Base-by-base conservation (phyloP, 1,139 yeast genomes). In the Williopsis jadinii region DNA sequence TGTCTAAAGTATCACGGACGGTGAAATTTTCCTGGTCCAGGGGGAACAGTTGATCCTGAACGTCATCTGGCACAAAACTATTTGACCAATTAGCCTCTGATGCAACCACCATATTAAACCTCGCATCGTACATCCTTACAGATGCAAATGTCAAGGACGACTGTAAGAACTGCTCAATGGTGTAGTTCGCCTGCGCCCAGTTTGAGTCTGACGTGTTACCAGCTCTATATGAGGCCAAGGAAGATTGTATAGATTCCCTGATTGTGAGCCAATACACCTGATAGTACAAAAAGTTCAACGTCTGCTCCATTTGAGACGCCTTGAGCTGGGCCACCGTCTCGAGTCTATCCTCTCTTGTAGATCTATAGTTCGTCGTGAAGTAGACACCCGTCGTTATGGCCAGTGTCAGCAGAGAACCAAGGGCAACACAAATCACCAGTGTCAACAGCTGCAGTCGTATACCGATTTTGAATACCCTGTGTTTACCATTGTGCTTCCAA, bases 331-430 rank as follows among this genome's bases (percentile, higher is more conserved):
- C 84, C 12, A 87, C 84, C 38, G 85, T 86, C 54, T 75, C 77
- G 32, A 88, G 65, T 44, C 88, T 71, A 49, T 85, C 92, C 2
- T 81, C 77, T 49, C 94, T 70, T 38, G 84, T 63, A 40, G 71
- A 63, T 38, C 78, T 73, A 45, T 82, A 76, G 51, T 78, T 83
- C 27, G 68, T 60, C 13, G 87, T 77, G 56, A 84, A 86, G 62
- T 84, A 86, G 9, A 84, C 76, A 38, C 95, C 95, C 2, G 95
- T 79, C 9, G 84, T 86, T 27, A 85, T 67, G 11, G 95, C 92
- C 38, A 90, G 64, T 6, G 86, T 76, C 29, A 84, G 67, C 40
- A 90, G 68, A 3, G 97, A 87, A 41, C 85, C 66, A 34, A 85
- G 69, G 24, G 95, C 84, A 30, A 88, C 85, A 48, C 82, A 67